Base-by-base conservation (phyloP, 1,139 yeast genomes). In the Saccharomyces hybrid region DNA sequence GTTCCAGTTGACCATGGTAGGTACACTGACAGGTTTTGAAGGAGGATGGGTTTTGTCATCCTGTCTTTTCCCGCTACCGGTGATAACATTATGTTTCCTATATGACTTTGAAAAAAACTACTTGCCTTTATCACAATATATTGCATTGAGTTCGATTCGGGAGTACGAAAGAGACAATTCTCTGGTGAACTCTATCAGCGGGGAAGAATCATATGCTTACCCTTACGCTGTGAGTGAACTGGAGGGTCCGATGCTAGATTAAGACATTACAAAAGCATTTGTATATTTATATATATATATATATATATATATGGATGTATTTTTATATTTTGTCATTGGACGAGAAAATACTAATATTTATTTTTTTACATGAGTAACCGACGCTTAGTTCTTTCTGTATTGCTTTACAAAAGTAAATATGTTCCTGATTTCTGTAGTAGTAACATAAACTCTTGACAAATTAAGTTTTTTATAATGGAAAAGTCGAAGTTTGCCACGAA, bases 1-100 rank as follows among this genome's bases (percentile, higher is more conserved):
- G 11, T 88, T 93, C 67, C 98, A 93, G 65, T 71, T 91, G 55
- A 88, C 96, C 14, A 89, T 90, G 89, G 90, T 91, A 1, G 98
- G 97, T 2, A 85, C 95, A 0, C 74, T 91, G 57, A 93, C 88
- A 1, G 78, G 86, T 14, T 82, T 88, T 62, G 83, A 81, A 60
- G 83, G 86, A 58, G 95, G 95, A 0, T 90, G 84, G 73, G 72
- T 82, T 9, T 74, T 88, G 50, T 89, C 96, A 0, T 73, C 86
- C 38, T 77, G 83, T 58, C 73, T 91, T 51, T 75, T 84, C 0
- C 97, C 97, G 1, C 73, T 90, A 49, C 95, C 96, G 1, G 64
- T 88, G 11, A 71, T 82, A 4, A 85, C 95, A 0, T 62, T 86
- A 29, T 78, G 81, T 50, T 82, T 84, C 55, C 75, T 87, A 66